phyloP scores from a whole-genome alignment of 1,284 basidiomycete species.

The Naganishia sp. region DNA sequence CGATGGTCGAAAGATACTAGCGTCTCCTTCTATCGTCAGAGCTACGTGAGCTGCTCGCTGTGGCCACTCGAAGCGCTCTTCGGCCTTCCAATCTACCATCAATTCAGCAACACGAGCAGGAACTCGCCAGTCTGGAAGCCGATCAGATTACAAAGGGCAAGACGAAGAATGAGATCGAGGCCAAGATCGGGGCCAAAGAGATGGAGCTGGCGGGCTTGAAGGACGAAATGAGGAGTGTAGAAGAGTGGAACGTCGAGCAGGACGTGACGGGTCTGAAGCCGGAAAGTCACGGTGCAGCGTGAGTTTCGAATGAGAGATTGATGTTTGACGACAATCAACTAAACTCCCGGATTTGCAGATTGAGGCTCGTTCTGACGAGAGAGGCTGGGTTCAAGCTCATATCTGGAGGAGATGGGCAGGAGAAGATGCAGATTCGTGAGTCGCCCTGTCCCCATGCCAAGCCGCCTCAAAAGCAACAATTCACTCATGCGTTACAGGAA shows the following conservation, averaged over 20 bases:
- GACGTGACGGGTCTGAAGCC: constrained; percentile 25
- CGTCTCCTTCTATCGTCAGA: not conserved
- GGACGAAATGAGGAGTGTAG: constrained; percentile 22
- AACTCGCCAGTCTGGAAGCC: constrained; percentile 23
- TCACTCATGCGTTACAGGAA: not conserved
- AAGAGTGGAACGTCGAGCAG: constrained; percentile 27
- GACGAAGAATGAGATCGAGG: constrained; percentile 17
- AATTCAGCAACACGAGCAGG: constrained; percentile 25
- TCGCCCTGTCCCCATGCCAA: not conserved
- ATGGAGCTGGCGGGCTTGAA: constrained; percentile 21
- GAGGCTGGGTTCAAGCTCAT: constrained; percentile 26
- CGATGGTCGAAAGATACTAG: not conserved
- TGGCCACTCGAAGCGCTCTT: constrained; percentile 5
- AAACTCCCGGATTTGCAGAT: not conserved
- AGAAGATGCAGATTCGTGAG: constrained; percentile 23
- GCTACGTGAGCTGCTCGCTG: constrained; percentile 9
- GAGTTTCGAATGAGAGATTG: not conserved
- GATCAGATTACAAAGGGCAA: constrained; percentile 25
- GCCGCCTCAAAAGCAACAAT: not conserved
- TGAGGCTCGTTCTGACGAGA: constrained; percentile 18
- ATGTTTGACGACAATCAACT: not conserved
- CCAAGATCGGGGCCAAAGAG: constrained; percentile 23
- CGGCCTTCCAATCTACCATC: constrained; percentile 22
- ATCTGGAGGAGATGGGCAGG: constrained; percentile 13
- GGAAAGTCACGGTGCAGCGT: constrained; percentile 21